These are phyloP conservation scores for Breynia disticha DNA, from an alignment of 441 rosid species.

Conservation along the genomic window DNA sequence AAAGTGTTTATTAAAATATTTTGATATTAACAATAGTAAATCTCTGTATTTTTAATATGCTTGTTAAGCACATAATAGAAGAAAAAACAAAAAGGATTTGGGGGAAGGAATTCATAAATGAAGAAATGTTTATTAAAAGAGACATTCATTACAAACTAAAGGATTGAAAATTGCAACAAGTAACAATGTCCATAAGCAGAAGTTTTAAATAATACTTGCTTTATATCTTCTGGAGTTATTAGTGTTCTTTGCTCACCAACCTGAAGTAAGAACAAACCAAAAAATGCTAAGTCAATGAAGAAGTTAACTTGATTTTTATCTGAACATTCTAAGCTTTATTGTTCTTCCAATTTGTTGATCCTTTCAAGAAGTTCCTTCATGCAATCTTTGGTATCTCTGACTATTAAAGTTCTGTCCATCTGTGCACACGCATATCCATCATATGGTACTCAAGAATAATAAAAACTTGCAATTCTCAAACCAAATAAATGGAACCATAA, in stretches of 20 bases:
- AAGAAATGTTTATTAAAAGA: too few species aligned
- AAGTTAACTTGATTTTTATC: conserved; percentile 23
- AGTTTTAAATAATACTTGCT: conserved; percentile 73
- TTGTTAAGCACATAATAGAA: too few species aligned
- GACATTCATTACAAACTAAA: too few species aligned
- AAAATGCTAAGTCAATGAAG: conserved; percentile 20
- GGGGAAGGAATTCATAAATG: too few species aligned
- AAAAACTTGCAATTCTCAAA: too few species aligned
- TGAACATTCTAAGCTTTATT: conserved; percentile 34
- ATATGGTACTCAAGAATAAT: background rate
- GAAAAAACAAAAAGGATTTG: too few species aligned
- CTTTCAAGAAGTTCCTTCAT: conserved; percentile 84
- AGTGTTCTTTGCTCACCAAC: conserved; percentile 42
- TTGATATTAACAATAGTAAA: too few species aligned
- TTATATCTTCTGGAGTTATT: conserved; percentile 58
- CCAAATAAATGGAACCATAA: too few species aligned
- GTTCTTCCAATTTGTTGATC: conserved; percentile 59
- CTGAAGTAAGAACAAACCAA: conserved; percentile 12
- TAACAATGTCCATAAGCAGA: conserved; percentile 64
- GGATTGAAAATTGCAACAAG: too few species aligned
- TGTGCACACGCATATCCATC: conserved; percentile 19
- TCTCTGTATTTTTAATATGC: too few species aligned
- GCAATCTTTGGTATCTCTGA: conserved; percentile 92
- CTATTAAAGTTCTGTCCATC: conserved; percentile 97
- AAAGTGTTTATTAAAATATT: too few species aligned